Conservation (phyloP, 2,329 filamentous ascomycete species). For the Aspergillus vadensis region DNA sequence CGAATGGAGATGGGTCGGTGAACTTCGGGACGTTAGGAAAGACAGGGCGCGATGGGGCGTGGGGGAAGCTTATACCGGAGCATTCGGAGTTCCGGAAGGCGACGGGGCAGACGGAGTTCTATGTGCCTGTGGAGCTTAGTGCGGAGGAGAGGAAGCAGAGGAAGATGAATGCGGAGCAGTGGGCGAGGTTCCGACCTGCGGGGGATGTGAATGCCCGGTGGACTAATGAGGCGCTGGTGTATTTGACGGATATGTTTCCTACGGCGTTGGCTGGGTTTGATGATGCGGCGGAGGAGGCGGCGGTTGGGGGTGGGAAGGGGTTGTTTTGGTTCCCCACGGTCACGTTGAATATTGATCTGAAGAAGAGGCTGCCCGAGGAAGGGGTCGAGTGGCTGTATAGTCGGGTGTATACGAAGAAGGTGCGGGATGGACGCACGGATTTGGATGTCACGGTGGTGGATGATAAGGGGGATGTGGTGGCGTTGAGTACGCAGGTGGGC, state of each 20-base stretch:
- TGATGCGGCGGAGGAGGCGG: conserved; percentile 31
- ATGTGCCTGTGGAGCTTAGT: conserved; percentile 29
- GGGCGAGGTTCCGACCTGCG: conserved; percentile 63
- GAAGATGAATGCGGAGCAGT: conserved; percentile 59
- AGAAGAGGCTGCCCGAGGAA: conserved; percentile 67
- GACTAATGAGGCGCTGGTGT: conserved; percentile 66
- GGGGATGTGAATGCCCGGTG: conserved; percentile 53
- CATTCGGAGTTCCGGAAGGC: conserved; percentile 51
- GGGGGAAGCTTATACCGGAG: conserved; percentile 28
- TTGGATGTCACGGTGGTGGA: conserved; percentile 70
- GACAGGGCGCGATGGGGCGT: conserved; percentile 30
- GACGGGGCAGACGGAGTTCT: conserved; percentile 53
- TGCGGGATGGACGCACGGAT: conserved; percentile 73
- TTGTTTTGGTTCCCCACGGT: conserved; percentile 76
- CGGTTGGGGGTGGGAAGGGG: conserved; percentile 32
- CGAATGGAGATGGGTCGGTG: conserved; percentile 35
- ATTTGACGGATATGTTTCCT: conserved; percentile 69
- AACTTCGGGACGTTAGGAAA: conserved; percentile 24
- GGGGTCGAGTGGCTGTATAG: conserved; percentile 74
- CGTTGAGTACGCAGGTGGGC: conserved; percentile 67
- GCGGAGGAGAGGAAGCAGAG: conserved; percentile 19
- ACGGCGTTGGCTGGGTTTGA: conserved; percentile 60
- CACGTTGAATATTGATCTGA: conserved; percentile 73
- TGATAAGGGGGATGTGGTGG: conserved; percentile 64
- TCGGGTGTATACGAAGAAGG: conserved; percentile 64